A percentile compares a stretch with the other conserved stretches of the same genome.
These are phyloP conservation scores for Styphnolobium japonicum DNA, from an alignment of 306 rosid species.

Conservation along the genomic window DNA sequence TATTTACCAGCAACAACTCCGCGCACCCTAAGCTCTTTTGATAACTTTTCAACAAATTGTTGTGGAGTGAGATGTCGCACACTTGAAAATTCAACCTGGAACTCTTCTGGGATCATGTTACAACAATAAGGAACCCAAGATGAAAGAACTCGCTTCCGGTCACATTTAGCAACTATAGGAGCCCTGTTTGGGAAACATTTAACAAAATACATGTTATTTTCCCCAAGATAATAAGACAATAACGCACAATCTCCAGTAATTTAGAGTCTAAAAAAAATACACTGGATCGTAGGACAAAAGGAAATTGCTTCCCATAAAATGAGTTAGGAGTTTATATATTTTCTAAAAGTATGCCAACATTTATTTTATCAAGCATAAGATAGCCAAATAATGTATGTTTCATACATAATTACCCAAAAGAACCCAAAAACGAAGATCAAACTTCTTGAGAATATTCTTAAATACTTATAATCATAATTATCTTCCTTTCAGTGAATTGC, in stretches of 20 bases:
- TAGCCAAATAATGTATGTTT: background rate
- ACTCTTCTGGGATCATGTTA: slow-evolving; percentile 68
- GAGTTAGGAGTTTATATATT: background rate
- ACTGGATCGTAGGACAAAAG: background rate
- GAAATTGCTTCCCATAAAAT: background rate
- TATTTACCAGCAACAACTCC: slow-evolving; percentile 89
- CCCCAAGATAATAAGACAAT: background rate
- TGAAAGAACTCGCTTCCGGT: slow-evolving; percentile 76
- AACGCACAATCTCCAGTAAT: background rate
- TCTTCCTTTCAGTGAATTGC: background rate
- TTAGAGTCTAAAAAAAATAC: background rate
- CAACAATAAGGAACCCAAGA: slow-evolving; percentile 77
- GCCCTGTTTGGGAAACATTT: slow-evolving; percentile 52
- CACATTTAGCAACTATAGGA: slow-evolving; percentile 88
- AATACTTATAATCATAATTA: background rate
- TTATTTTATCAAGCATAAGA: background rate
- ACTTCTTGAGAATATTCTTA: background rate
- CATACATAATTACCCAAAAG: background rate
- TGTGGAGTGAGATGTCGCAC: slow-evolving; percentile 78
- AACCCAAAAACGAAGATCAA: background rate
- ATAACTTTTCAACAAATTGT: slow-evolving; percentile 79
- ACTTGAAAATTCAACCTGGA: slow-evolving; percentile 67
- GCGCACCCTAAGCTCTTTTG: slow-evolving; percentile 70
- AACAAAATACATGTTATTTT: background rate
- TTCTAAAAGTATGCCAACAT: background rate